Conservation (phyloP, 495 filamentous ascomycete genomes). For the Aspergillus leporis region DNA sequence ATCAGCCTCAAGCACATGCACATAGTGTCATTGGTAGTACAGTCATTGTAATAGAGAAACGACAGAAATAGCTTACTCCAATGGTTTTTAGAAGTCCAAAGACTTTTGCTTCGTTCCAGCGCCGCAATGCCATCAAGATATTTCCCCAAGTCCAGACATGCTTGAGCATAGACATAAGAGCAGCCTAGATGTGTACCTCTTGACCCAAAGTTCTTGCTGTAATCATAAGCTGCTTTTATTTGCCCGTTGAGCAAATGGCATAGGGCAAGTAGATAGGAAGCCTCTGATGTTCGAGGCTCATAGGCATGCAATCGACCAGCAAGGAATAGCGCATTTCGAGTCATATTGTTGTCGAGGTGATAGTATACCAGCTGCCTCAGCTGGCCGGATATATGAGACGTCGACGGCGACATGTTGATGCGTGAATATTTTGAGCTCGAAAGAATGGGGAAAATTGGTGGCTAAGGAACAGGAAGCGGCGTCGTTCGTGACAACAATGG, state of each 20-base stretch:
- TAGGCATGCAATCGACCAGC: slow-evolving; percentile 82
- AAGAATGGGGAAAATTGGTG: neutral
- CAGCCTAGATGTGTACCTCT: slow-evolving; percentile 79
- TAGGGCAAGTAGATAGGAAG: slow-evolving; percentile 77
- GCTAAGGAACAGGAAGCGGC: slow-evolving; percentile 12
- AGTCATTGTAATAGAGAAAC: neutral
- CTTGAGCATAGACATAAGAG: slow-evolving; percentile 87
- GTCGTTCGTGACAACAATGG: slow-evolving; percentile 6
- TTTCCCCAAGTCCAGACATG: slow-evolving; percentile 75
- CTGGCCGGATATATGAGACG: slow-evolving; percentile 67
- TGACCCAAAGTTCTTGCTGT: slow-evolving; percentile 60
- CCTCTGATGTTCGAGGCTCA: slow-evolving; percentile 76
- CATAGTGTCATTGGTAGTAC: neutral
- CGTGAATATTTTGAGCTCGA: slow-evolving; percentile 7
- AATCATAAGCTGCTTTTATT: slow-evolving; percentile 71
- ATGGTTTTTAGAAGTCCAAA: slow-evolving; percentile 70
- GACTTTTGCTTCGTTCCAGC: slow-evolving; percentile 68
- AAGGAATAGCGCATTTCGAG: slow-evolving; percentile 87
- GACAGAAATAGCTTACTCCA: slow-evolving; percentile 57
- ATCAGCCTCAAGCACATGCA: slow-evolving; percentile 4
- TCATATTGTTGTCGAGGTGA: slow-evolving; percentile 86
- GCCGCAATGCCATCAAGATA: slow-evolving; percentile 78
- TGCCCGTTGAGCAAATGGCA: slow-evolving; percentile 83
- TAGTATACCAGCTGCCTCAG: slow-evolving; percentile 86
- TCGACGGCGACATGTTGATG: slow-evolving; percentile 66